Conservation (phyloP, 176 grass and related monocot genomes). For the Elaeis guineensis region DNA sequence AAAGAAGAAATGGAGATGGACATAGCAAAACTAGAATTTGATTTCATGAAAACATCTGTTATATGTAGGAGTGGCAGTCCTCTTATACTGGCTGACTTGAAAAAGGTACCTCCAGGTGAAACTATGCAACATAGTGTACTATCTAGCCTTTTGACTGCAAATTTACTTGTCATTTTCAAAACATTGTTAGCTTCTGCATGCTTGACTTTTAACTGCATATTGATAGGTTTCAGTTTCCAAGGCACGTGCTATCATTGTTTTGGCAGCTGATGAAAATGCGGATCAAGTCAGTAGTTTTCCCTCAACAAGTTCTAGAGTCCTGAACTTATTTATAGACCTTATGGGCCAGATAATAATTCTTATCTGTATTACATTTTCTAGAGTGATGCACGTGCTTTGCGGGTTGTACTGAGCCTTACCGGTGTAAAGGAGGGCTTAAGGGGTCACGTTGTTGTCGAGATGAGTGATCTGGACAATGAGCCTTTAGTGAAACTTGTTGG, state of each 20-base stretch:
- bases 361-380: conserved; percentile 5
- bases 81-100: conserved; percentile 86
- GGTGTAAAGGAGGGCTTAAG: conserved; percentile 93
- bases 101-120: conserved; percentile 44
- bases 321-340: too few relatives aligned
- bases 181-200: conserved; percentile 2
- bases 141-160: too few relatives aligned
- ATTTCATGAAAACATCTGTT: conserved; percentile 98
- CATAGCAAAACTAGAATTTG: conserved; percentile 87
- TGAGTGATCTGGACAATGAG: conserved; percentile 98
- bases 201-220: conserved; percentile 14
- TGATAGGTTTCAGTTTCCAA: conserved; percentile 94
- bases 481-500: conserved; percentile 98
- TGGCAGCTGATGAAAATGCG: conserved; percentile 97
- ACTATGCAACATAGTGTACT: neutral
- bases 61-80: conserved; percentile 95
- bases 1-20: conserved; percentile 99
- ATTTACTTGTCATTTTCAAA: too few relatives aligned
- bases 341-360: too few relatives aligned
- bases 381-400: conserved; percentile 94
- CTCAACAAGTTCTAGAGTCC: neutral
- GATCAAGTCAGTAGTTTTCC: conserved; percentile 68
- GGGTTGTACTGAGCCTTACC: conserved; percentile 90
- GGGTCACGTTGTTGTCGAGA: conserved; percentile 92
- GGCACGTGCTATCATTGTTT: conserved; percentile 89